phyloP scores from a whole-genome alignment of 176 grass and related monocot genomes.

The Aegilops tauschii region DNA sequence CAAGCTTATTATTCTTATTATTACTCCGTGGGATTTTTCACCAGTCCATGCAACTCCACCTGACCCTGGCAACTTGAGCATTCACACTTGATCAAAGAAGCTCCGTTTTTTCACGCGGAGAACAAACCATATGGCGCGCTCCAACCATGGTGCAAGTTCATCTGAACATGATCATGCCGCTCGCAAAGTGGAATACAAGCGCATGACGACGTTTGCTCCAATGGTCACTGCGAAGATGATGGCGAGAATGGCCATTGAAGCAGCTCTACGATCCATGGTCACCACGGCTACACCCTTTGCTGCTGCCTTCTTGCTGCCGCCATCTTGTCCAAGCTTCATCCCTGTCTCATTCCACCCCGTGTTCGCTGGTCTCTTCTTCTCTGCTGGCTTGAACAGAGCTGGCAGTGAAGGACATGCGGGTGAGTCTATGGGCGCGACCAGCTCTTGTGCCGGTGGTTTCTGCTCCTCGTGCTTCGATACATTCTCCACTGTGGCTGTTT shows the following conservation, averaged over 20 bases:
- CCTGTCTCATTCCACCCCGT: not conserved
- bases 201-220: conserved; percentile 12
- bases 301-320: not conserved
- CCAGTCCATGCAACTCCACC: not conserved
- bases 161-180: conserved; percentile 19
- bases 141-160: not conserved
- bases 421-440: not conserved
- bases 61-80: not conserved
- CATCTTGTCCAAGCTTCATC: conserved; percentile 41
- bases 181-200: conserved; percentile 9
- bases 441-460: not conserved
- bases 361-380: conserved; percentile 2
- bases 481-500: not conserved
- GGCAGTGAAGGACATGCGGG: not conserved
- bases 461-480: conserved; percentile 17
- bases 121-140: not conserved
- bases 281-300: not conserved
- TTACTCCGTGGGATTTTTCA: not conserved
- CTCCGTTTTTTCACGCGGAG: too few species aligned
- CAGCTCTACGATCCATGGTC: conserved; percentile 8
- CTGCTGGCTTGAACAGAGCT: not conserved
- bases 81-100: not conserved
- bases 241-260: conserved; percentile 28
- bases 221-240: conserved; percentile 31
- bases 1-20: not conserved